A percentile compares a stretch with the other conserved stretches of the same genome.
These are phyloP conservation scores for Crataegus laevigata DNA, from an alignment of 306 rosid species.

Conservation along the genomic window DNA sequence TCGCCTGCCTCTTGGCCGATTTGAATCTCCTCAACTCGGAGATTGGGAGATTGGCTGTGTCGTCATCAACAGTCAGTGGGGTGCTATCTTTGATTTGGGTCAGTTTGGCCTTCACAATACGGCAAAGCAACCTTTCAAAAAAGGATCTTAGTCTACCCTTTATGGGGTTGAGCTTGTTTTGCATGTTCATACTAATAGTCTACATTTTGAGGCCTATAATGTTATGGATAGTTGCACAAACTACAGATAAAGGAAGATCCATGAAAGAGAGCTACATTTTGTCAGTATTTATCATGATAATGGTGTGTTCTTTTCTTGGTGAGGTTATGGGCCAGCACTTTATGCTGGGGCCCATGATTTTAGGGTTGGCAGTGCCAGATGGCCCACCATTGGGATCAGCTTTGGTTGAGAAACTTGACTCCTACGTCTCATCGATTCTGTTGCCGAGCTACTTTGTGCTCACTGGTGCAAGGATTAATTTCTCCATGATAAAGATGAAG, in stretches of 20 bases:
- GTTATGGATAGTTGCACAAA: constrained; percentile 28
- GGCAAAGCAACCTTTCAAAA: background rate
- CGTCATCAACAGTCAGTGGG: constrained; percentile 46
- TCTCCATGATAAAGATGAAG: background rate
- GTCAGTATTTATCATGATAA: constrained; percentile 30
- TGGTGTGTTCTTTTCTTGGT: constrained; percentile 20
- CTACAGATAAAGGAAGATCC: constrained; percentile 19
- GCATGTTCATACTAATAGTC: constrained; percentile 3
- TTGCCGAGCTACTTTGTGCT: constrained; percentile 42
- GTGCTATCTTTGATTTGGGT: background rate
- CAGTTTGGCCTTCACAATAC: accelerated
- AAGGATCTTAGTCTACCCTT: background rate
- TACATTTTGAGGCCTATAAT: constrained; percentile 33
- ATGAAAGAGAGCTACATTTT: constrained; percentile 22
- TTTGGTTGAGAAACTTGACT: constrained; percentile 42
- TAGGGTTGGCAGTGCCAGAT: constrained; percentile 55
- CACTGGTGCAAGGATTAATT: constrained; percentile 23
- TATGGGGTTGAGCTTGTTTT: background rate
- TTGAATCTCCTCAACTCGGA: constrained; percentile 58
- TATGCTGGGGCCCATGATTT: constrained; percentile 36
- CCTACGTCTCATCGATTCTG: constrained; percentile 13
- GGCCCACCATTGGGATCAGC: constrained; percentile 59
- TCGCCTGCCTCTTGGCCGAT: constrained; percentile 26
- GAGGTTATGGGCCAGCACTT: constrained; percentile 43
- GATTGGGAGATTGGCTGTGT: constrained; percentile 44